phyloP scores from a whole-genome alignment of 129 eudicot species.

The Flaveria linearis region DNA sequence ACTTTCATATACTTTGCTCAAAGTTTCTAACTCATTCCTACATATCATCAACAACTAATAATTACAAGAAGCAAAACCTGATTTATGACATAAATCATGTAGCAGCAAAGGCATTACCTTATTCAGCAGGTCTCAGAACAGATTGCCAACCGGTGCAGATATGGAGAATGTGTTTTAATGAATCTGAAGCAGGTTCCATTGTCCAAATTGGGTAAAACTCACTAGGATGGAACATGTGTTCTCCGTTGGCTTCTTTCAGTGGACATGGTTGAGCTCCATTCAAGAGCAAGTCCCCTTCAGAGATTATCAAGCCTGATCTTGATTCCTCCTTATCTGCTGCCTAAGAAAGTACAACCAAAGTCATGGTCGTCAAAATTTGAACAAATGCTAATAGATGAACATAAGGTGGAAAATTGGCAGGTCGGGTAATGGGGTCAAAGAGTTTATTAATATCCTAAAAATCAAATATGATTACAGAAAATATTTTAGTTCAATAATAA shows the following conservation, averaged over 20 bases:
- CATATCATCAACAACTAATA: background rate
- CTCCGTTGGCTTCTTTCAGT: constrained; percentile 38
- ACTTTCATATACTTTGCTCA: background rate
- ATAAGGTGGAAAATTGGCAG: background rate
- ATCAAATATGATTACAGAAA: background rate
- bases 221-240: constrained; percentile 61
- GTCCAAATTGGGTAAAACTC: constrained; percentile 80
- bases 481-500: background rate
- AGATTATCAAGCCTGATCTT: constrained; percentile 59
- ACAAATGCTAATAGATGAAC: background rate
- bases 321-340: constrained; percentile 77
- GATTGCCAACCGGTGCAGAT: constrained; percentile 85
- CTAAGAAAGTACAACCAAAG: constrained; percentile 33
- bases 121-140: constrained; percentile 52
- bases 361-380: background rate
- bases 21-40: background rate
- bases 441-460: background rate
- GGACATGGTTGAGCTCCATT: constrained; percentile 58
- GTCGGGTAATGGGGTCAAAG: background rate
- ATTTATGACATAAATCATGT: background rate
- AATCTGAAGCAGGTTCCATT: constrained; percentile 69
- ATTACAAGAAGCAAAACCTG: background rate
- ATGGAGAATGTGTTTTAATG: constrained; percentile 60
- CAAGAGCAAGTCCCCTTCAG: constrained; percentile 87
- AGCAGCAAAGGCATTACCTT: background rate